phyloP scores from a whole-genome alignment of 768 basidiomycete genomes.

The Termitomyces heimii region DNA sequence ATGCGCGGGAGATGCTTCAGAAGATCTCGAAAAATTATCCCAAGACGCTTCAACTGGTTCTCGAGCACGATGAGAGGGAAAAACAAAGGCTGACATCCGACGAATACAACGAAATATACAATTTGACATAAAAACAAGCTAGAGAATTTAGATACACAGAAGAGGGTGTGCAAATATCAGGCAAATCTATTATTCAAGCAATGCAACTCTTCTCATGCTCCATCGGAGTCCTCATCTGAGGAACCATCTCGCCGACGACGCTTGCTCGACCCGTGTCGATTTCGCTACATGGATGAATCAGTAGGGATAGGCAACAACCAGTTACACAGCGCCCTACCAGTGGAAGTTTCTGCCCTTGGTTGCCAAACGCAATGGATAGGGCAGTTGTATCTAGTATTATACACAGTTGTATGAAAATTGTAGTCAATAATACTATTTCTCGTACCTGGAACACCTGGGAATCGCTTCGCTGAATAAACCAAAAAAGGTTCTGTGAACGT shows the following conservation, averaged over 20 bases:
- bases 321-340: slow-evolving; percentile 44
- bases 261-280: slow-evolving; percentile 72
- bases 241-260: slow-evolving; percentile 58
- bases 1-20: slow-evolving; percentile 35
- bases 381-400: slow-evolving; percentile 70
- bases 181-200: slow-evolving; percentile 4
- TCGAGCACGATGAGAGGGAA: slow-evolving; percentile 26
- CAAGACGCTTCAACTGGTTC: slow-evolving; percentile 26
- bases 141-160: neutral
- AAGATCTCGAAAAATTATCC: slow-evolving; percentile 49
- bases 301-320: slow-evolving; percentile 14
- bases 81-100: slow-evolving; percentile 18
- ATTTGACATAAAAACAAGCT: slow-evolving; percentile 10
- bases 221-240: slow-evolving; percentile 67
- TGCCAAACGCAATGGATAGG: slow-evolving; percentile 82
- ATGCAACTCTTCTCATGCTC: slow-evolving; percentile 16
- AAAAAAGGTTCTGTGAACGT: slow-evolving; percentile 79
- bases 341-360: slow-evolving; percentile 86
- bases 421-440: slow-evolving; percentile 15
- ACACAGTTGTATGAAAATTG: slow-evolving; percentile 6
- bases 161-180: slow-evolving; percentile 1
- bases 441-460: slow-evolving; percentile 89
- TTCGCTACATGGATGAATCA: slow-evolving; percentile 45
- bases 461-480: slow-evolving; percentile 90
- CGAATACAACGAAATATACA: slow-evolving; percentile 26